Evolutionary conservation across 805 yeast species (phyloP).

Genomic region (Schwanniomyces yamadae): DNA sequence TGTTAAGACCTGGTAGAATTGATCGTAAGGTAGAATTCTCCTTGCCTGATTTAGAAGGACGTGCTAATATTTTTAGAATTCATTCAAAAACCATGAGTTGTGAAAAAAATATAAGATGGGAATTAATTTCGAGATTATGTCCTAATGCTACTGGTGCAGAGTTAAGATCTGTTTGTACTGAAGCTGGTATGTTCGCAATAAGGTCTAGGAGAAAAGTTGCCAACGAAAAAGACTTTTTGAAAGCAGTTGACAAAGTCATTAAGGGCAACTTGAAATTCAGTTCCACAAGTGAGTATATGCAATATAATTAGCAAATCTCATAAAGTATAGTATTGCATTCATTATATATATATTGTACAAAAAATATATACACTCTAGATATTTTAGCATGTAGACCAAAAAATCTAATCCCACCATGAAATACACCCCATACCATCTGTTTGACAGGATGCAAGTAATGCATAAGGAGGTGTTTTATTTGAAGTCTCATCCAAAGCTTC

Average conservation of each 20-base stretch:
- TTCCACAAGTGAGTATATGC: constrained; percentile 97
- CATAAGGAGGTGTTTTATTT: constrained; percentile 71
- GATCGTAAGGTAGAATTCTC: constrained; percentile 98
- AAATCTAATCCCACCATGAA: constrained; percentile 87
- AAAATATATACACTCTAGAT: constrained; percentile 4
- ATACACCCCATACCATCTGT: constrained; percentile 96
- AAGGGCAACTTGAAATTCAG: constrained; percentile 98
- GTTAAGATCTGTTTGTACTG: constrained; percentile 96
- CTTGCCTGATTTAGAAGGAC: constrained; percentile 93
- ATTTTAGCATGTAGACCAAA: not conserved
- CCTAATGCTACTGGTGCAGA: constrained; percentile 99
- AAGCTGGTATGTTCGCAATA: constrained; percentile 99
- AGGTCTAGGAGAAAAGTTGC: constrained; percentile 98
- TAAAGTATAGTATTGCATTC: constrained; percentile 4
- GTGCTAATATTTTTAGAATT: constrained; percentile 96
- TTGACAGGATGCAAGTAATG: constrained; percentile 85
- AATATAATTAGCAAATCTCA: constrained; percentile 67
- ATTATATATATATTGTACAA: constrained; percentile 2
- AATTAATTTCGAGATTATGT: constrained; percentile 92
- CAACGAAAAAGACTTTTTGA: constrained; percentile 94
- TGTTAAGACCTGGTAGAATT: constrained; percentile 97
- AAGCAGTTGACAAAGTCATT: constrained; percentile 97
- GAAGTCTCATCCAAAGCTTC: constrained; percentile 41
- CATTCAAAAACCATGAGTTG: constrained; percentile 98
- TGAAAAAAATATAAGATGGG: constrained; percentile 98